Percentiles rank a stretch among this genome's conserved stretches.
These are phyloP conservation scores for Xylariaceae sp. DNA, from an alignment of 2,329 filamentous ascomycete genomes.

Conservation along the genomic window DNA sequence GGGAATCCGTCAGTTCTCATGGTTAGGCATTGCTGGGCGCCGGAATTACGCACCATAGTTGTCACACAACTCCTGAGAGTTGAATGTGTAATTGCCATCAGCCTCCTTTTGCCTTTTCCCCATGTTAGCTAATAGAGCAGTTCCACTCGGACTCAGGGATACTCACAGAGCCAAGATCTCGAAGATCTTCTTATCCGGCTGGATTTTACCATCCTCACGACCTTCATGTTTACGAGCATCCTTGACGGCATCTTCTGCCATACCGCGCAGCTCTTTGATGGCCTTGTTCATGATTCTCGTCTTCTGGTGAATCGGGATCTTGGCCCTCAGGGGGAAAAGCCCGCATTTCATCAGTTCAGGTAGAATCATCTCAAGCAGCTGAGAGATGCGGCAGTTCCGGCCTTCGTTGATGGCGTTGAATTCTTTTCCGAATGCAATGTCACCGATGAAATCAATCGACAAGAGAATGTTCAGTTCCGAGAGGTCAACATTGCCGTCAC, in stretches of 20 bases:
- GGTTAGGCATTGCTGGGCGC: too few relatives aligned
- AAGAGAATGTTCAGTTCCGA: constrained; percentile 15
- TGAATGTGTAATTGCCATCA: constrained; percentile 18
- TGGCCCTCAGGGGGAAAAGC: constrained; percentile 11
- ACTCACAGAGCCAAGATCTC: constrained; percentile 16
- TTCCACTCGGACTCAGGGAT: background rate
- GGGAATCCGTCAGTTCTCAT: background rate
- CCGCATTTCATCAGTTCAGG: constrained; percentile 18
- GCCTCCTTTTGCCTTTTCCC: constrained; percentile 11
- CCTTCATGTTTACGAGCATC: constrained; percentile 6
- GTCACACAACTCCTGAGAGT: constrained; percentile 14
- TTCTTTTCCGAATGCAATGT: constrained; percentile 16
- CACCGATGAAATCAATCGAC: constrained; percentile 17
- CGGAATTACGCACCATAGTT: constrained; percentile 13
- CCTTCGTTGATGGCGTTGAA: constrained; percentile 18
- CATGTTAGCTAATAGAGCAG: background rate
- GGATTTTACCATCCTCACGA: constrained; percentile 3
- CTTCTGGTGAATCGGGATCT: constrained; percentile 11
- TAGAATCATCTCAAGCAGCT: constrained; percentile 17
- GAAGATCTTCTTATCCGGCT: constrained; percentile 17
- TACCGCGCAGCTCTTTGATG: constrained; percentile 12
- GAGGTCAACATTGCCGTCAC: constrained; percentile 5
- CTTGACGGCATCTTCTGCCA: constrained; percentile 15
- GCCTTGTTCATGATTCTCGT: constrained; percentile 16
- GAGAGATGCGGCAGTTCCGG: constrained; percentile 12